Evolutionary conservation across 169 alveolate species (phyloP).

Genomic region (Eimeria praecox): DNA sequence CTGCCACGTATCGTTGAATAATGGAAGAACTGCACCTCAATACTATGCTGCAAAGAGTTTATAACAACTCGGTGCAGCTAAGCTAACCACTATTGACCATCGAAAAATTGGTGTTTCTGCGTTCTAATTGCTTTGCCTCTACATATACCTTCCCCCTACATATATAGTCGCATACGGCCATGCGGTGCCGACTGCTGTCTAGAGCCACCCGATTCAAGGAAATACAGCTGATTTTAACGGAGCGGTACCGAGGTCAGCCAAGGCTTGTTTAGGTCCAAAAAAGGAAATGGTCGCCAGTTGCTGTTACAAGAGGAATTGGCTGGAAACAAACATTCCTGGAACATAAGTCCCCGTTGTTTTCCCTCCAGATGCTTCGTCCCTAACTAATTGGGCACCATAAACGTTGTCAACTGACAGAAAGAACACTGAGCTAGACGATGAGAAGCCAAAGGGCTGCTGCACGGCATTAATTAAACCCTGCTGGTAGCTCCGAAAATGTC

Average conservation of each 20-base stretch:
- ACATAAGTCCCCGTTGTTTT: background rate
- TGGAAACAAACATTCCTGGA: background rate
- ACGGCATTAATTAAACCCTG: background rate
- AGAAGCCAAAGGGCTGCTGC: background rate
- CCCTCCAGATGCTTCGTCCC: background rate
- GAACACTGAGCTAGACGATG: background rate
- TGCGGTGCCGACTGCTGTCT: background rate
- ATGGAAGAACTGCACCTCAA: background rate
- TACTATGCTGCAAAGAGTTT: background rate
- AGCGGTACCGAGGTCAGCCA: background rate
- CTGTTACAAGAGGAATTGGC: background rate
- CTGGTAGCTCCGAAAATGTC: conserved; percentile 13
- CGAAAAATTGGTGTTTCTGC: background rate
- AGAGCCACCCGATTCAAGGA: background rate
- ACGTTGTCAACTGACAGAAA: background rate
- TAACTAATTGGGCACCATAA: background rate
- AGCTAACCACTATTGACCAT: background rate
- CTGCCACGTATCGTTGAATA: background rate
- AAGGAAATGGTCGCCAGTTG: background rate
- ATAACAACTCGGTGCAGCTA: background rate
- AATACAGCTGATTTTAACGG: background rate
- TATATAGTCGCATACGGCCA: background rate
- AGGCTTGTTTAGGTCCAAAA: background rate
- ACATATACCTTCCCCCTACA: background rate
- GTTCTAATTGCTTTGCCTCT: background rate